Conservation (phyloP, 768 basidiomycete genomes). For the Podaxis sp. region DNA sequence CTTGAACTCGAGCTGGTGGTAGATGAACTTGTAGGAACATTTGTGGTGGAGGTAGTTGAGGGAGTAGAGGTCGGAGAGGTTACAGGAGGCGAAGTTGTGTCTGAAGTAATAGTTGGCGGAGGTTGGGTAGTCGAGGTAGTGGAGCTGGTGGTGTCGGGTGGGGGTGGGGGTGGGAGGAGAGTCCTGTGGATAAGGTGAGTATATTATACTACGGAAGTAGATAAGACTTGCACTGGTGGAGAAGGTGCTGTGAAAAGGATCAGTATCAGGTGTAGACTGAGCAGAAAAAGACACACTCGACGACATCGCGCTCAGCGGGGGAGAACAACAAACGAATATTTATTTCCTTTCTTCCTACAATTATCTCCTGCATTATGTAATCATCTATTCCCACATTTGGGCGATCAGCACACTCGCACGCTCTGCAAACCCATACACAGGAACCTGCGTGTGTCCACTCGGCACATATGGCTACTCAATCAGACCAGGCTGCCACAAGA, state of each 20-base stretch:
- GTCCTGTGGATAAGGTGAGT: not conserved
- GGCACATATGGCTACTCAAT: conserved; percentile 10
- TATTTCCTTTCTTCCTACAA: not conserved
- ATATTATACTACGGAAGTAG: not conserved
- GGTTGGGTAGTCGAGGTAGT: not conserved
- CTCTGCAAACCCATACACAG: conserved; percentile 16
- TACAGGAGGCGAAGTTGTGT: not conserved
- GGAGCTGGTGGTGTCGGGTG: not conserved
- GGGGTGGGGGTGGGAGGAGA: not conserved
- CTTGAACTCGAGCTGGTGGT: conserved; percentile 12
- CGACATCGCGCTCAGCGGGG: conserved; percentile 1
- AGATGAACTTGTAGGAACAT: not conserved
- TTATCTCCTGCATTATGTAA: not conserved
- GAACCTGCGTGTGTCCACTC: conserved; percentile 15
- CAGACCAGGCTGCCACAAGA: not conserved
- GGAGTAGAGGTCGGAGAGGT: not conserved
- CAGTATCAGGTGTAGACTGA: not conserved
- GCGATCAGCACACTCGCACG: conserved; percentile 10
- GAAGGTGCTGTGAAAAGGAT: not conserved
- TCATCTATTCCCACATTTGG: not conserved
- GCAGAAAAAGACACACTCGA: not conserved
- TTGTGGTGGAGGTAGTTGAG: not conserved
- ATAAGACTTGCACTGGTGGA: not conserved
- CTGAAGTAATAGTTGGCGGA: not conserved
- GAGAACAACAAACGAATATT: not conserved